Percentiles rank a stretch among this genome's conserved stretches.
These are phyloP conservation scores for Cutaneotrichosporon cyanovorans DNA, from an alignment of 1,284 basidiomycete species.

Conservation along the genomic window DNA sequence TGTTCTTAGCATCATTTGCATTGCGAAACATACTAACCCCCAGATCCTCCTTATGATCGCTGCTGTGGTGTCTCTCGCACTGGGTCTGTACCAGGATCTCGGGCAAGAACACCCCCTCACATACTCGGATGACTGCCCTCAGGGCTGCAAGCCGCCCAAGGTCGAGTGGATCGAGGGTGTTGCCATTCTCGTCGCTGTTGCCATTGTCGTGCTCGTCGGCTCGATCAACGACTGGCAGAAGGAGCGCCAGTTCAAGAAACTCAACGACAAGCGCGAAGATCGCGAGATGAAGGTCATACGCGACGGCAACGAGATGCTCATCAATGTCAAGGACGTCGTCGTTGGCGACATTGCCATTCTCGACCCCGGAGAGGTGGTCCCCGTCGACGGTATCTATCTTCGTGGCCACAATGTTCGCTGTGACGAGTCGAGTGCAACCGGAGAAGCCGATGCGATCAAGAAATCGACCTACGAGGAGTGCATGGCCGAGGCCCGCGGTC, in stretches of 20 bases:
- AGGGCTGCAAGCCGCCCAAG: slow-evolving; percentile 51
- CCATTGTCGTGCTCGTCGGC: slow-evolving; percentile 52
- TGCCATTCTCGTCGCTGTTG: slow-evolving; percentile 88
- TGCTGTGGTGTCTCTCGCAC: slow-evolving; percentile 83
- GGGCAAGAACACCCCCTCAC: slow-evolving; percentile 55
- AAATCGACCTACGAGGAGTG: slow-evolving; percentile 78
- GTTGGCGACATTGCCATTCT: slow-evolving; percentile 88
- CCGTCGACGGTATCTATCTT: slow-evolving; percentile 91
- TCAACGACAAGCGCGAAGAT: slow-evolving; percentile 95
- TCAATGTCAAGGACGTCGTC: slow-evolving; percentile 80
- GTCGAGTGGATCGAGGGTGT: slow-evolving; percentile 98
- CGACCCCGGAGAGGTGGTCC: slow-evolving; percentile 91
- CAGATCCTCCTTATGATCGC: slow-evolving; percentile 83
- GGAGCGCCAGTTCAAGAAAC: slow-evolving; percentile 83
- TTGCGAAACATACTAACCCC: slow-evolving; percentile 11
- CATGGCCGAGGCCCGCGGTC: slow-evolving; percentile 48
- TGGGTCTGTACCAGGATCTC: slow-evolving; percentile 90
- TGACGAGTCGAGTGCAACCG: slow-evolving; percentile 93
- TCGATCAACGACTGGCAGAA: slow-evolving; percentile 70
- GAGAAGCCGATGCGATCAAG: slow-evolving; percentile 90
- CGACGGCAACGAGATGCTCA: slow-evolving; percentile 65
- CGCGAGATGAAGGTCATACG: slow-evolving; percentile 88
- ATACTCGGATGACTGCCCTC: slow-evolving; percentile 46
- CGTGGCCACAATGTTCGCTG: slow-evolving; percentile 89
- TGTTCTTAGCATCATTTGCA: slow-evolving; percentile 8